Evolutionary conservation across 495 filamentous ascomycete species (phyloP), one percentile per base, ranked within the genome.

Genomic region (Penicillium cinerascens): DNA sequence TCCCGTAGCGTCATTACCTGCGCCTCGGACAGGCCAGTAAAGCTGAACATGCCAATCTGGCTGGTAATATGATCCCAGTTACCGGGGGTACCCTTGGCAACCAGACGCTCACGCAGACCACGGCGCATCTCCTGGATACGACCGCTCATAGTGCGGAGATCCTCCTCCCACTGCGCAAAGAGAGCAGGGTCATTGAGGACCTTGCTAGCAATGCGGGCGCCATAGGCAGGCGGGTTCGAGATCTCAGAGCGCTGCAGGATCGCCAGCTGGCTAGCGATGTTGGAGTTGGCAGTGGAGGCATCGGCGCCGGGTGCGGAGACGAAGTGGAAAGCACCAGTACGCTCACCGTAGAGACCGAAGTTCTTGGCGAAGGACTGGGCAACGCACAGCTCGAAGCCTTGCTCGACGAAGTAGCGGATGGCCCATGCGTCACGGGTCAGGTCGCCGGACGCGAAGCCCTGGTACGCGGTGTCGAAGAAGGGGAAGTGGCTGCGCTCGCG

Each of bases 41-140:
- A 99, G 65, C 87, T 92, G 74, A 99, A 99, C 93, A 99, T 99
- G 62, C 93, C 93, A 69, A 99, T 99, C 80, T 99, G 93, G 55
- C 93, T 87, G 8, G 91, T 95, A 66, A 99, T 95, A 71, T 99
- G 93, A 51, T 89, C 87, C 93, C 93, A 98, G 10, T 80, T 84
- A 4, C 93, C 95, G 0, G 92, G 92, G 1, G 93, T 97, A 2
- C 81, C 85, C 37, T 66, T 69, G 57, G 84, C 82, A 71, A 95
- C 91, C 2, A 99, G 76, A 59, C 91, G 89, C 48, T 70, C 68
- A 13, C 88, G 77, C 56, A 99, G 66, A 13, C 81, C 82, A 59
- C 79, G 81, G 41, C 93, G 83, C 93, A 97, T 97, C 60, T 83
- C 81, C 48, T 85, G 89, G 64, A 99, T 97, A 38, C 93, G 83